Base-by-base conservation (phyloP, 257 asterid species). In the Osmanthus fragrans region DNA sequence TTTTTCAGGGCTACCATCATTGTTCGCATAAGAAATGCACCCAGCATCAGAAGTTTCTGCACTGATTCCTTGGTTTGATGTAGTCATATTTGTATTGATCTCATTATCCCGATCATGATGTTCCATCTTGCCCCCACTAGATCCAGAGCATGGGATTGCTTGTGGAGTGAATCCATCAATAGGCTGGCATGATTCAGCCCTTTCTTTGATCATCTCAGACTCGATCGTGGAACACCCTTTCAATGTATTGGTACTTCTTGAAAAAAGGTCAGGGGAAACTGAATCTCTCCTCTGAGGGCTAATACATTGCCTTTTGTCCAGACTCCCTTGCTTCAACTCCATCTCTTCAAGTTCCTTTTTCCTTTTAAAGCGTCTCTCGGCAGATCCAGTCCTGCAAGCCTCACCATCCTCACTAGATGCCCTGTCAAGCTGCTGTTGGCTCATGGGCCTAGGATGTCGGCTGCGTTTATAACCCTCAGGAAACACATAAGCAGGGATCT, bases 401-500 rank as follows among this genome's bases (percentile, higher is more conserved):
- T 81, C 90, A 73, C 84, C 84, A 78, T 76, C 82, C 76, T 81
- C 91, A 19, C 74, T 64, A 49, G 80, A 76, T 27, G 79, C 73
- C 77, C 82, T 89, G 78, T 84, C 91, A 25, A 56, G 78, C 64
- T 67, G 86, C 70, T 83, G 91, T 85, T 85, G 93, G 76, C 77
- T 80, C 30, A 73, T n/a, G 25, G 79, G 79, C 85, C 91, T 90
- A 4, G 84, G 74, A 65, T 84, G 89, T 64, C 96, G 90, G 80
- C 78, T 87, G 83, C 92, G 87, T 83, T 84, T 90, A 86, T 89
- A 86, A 37, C 97, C 98, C 83, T 90, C 96, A 2, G 97, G 91
- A 80, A 88, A 90, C 36, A 92, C 95, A 84, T 90, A 90, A 36
- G 92, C 71, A 19, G 99, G 99, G 49, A 96, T 87, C 83, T 93